These are phyloP conservation scores for Orbilia brochopaga DNA, from an alignment of 2,329 filamentous ascomycete genomes.

Conservation along the genomic window DNA sequence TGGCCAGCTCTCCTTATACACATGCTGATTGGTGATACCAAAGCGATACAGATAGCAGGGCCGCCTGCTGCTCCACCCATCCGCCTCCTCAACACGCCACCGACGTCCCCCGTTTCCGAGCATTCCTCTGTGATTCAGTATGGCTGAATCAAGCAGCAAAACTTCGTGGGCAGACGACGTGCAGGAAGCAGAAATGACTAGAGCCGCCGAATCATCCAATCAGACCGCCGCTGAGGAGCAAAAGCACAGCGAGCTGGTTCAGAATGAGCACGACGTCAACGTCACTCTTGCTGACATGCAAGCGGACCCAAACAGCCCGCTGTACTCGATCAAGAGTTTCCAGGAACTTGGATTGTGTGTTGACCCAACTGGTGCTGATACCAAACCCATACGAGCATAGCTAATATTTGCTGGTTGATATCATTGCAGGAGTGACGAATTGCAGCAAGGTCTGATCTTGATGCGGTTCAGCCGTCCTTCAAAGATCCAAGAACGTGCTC, in stretches of 20 bases:
- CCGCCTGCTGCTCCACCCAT: background rate
- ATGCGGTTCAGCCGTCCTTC: constrained; percentile 95
- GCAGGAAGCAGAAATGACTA: constrained; percentile 55
- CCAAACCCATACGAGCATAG: constrained; percentile 30
- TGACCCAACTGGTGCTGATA: background rate
- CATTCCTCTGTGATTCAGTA: constrained; percentile 38
- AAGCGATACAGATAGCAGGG: too few relatives aligned
- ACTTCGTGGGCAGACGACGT: constrained; percentile 60
- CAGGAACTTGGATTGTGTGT: constrained; percentile 83
- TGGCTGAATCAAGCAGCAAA: constrained; percentile 52
- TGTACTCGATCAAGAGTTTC: constrained; percentile 83
- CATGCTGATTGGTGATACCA: background rate
- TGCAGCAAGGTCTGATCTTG: constrained; percentile 76
- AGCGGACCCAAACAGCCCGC: constrained; percentile 80
- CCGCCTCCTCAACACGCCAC: constrained; percentile 7
- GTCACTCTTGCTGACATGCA: constrained; percentile 91
- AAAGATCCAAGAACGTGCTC: constrained; percentile 94
- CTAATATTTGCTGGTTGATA: constrained; percentile 47
- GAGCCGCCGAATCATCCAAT: constrained; percentile 3
- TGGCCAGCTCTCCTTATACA: background rate
- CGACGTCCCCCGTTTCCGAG: constrained; percentile 37
- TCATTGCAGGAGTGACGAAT: constrained; percentile 63
- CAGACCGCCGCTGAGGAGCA: constrained; percentile 54
- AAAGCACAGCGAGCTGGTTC: constrained; percentile 61
- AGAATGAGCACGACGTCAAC: constrained; percentile 85